Evolutionary conservation across 306 rosid species (phyloP).

Genomic region (Sesbania bispinosa): DNA sequence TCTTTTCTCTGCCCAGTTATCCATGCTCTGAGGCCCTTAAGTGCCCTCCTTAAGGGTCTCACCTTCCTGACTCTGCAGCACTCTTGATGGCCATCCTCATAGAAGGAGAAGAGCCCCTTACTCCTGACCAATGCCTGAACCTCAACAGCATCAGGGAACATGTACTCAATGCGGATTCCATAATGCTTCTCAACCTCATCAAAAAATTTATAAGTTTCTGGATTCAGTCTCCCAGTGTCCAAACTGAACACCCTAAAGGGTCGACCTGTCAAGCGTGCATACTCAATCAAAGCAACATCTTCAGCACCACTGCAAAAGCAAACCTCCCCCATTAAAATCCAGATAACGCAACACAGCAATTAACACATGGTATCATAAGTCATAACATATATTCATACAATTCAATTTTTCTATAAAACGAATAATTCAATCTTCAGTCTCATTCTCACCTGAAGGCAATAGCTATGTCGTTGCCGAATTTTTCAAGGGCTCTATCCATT

Average conservation of each 20-base stretch:
- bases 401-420: no score
- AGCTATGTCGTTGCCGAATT: conserved; percentile 71
- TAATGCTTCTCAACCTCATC: conserved; percentile 74
- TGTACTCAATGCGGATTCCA: conserved; percentile 71
- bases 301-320: conserved; percentile 76
- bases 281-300: conserved; percentile 90
- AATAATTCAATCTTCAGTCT: no score
- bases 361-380: no score
- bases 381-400: no score
- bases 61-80: conserved; percentile 94
- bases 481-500: conserved; percentile 72
- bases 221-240: conserved; percentile 82
- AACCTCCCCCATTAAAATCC: neutral
- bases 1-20: conserved; percentile 93
- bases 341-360: neutral
- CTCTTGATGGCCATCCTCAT: conserved; percentile 83
- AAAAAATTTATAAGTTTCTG: conserved; percentile 66
- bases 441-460: conserved; percentile 75
- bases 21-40: conserved; percentile 86
- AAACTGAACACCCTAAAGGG: conserved; percentile 84
- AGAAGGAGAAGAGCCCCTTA: conserved; percentile 74
- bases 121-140: conserved; percentile 80
- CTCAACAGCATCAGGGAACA: conserved; percentile 92
- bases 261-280: conserved; percentile 79
- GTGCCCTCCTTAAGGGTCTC: conserved; percentile 78